Evolutionary conservation across 305 asterid genomes (phyloP).

Genomic region (Euphrasia arctica): DNA sequence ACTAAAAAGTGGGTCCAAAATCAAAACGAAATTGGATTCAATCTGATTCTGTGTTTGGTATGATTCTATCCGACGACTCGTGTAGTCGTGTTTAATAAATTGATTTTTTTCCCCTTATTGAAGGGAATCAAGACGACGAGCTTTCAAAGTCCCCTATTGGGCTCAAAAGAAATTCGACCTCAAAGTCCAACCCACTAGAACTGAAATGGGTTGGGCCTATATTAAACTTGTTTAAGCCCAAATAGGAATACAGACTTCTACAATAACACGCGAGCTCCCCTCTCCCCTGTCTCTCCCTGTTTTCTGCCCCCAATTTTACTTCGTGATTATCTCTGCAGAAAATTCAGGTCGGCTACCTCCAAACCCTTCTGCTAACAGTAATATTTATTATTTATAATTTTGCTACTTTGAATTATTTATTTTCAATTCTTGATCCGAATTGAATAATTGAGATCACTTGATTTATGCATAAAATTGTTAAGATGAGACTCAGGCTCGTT

Average conservation of each 20-base stretch:
- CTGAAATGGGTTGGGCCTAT: neutral
- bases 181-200: neutral
- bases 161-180: too few species aligned
- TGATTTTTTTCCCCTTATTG: too few species aligned
- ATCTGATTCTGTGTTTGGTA: too few species aligned
- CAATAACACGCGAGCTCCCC: conserved; percentile 2
- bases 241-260: neutral
- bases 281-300: neutral
- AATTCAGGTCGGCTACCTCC: conserved; percentile 33
- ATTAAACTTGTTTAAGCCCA: neutral
- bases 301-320: conserved; percentile 8
- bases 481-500: conserved; percentile 10
- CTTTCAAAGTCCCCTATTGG: too few species aligned
- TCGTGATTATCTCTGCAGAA: conserved; percentile 23
- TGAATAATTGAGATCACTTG: conserved; percentile 27
- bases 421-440: conserved; percentile 33
- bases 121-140: too few species aligned
- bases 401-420: neutral
- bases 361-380: neutral
- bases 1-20: too few species aligned
- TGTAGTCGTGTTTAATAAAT: too few species aligned
- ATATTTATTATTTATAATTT: neutral
- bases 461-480: conserved; percentile 21
- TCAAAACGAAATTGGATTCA: too few species aligned
- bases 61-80: too few species aligned